Evolutionary conservation across 768 basidiomycete genomes (phyloP).

Genomic region (Crassisporium funariophilum): DNA sequence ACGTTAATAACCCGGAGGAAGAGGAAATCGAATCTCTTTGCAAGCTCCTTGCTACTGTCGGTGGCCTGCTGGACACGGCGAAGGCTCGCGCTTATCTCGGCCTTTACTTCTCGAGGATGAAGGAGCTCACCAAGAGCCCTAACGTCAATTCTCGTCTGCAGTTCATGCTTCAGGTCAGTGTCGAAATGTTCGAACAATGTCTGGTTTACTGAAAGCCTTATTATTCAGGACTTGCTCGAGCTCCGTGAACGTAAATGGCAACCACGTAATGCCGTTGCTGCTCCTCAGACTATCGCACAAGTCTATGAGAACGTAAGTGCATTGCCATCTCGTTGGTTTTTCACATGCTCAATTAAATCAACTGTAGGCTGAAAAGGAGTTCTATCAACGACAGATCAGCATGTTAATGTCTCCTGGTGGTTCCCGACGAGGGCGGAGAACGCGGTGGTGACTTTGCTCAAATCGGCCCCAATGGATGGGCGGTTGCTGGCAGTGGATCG

Average conservation of each 20-base stretch:
- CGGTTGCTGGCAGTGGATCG: constrained; percentile 44
- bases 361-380: background rate
- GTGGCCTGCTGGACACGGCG: constrained; percentile 73
- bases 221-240: constrained; percentile 87
- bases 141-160: constrained; percentile 87
- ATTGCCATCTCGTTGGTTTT: no score
- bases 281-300: constrained; percentile 86
- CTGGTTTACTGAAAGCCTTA: constrained; percentile 8
- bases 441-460: background rate
- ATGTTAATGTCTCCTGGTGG: background rate
- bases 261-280: constrained; percentile 67
- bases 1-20: constrained; percentile 94
- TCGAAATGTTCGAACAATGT: constrained; percentile 12
- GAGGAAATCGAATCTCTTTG: constrained; percentile 97
- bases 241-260: constrained; percentile 85
- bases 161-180: constrained; percentile 93
- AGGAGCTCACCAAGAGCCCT: constrained; percentile 70
- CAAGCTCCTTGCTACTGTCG: constrained; percentile 90
- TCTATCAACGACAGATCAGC: background rate
- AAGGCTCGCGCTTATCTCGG: constrained; percentile 88
- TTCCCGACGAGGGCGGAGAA: background rate
- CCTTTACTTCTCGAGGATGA: constrained; percentile 92
- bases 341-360: no score
- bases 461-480: no score
- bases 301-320: constrained; percentile 85